A percentile compares a stretch with the other conserved stretches of the same genome.
Conservation (phyloP, 1,284 basidiomycete genomes). For the Rhodofomes roseus region DNA sequence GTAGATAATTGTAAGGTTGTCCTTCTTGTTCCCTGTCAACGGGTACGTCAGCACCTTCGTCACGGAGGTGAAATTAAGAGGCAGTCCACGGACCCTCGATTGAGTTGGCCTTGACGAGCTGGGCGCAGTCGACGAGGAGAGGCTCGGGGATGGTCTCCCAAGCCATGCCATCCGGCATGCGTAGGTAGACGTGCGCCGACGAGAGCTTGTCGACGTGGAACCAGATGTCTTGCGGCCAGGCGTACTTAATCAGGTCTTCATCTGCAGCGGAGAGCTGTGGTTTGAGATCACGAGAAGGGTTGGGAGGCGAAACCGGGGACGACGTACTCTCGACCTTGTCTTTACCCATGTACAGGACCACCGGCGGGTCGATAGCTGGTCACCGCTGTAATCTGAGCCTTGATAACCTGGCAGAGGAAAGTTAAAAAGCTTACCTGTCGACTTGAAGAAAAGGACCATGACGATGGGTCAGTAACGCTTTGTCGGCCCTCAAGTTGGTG, state of each 20-base stretch:
- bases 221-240: conserved; percentile 80
- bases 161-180: conserved; percentile 73
- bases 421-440: conserved; percentile 39
- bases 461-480: neutral
- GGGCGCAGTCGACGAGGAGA: conserved; percentile 83
- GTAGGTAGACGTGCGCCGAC: conserved; percentile 92
- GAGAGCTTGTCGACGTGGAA: conserved; percentile 90
- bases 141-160: conserved; percentile 88
- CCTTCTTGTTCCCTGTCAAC: conserved; percentile 87
- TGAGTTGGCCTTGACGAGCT: conserved; percentile 96
- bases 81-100: conserved; percentile 71
- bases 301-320: neutral
- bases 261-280: conserved; percentile 44
- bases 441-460: conserved; percentile 74
- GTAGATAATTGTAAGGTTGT: conserved; percentile 91
- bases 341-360: conserved; percentile 88
- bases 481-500: no score
- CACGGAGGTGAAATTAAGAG: neutral
- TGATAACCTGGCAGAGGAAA: neutral
- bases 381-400: neutral
- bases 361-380: conserved; percentile 59
- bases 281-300: neutral
- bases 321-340: conserved; percentile 93
- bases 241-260: conserved; percentile 92
- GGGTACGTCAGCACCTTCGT: conserved; percentile 5